phyloP scores from a whole-genome alignment of 2,329 filamentous ascomycete genomes.

The Neonectria neomacrospora region DNA sequence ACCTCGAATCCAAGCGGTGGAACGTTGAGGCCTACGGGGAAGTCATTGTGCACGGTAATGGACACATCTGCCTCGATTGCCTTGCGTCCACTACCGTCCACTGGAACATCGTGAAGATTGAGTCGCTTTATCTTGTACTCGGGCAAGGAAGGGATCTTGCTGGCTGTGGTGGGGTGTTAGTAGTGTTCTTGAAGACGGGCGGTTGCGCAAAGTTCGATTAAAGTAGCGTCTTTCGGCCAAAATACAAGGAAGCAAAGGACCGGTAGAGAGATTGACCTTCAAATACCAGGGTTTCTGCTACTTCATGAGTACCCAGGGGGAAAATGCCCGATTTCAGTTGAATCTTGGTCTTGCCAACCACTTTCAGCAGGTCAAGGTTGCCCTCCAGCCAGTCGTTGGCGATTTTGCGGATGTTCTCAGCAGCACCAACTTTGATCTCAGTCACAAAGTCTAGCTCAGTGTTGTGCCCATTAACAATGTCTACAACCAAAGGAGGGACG shows the following conservation, averaged over 20 bases:
- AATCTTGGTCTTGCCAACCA: slow-evolving; percentile 79
- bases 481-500: slow-evolving; percentile 79
- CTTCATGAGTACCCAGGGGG: slow-evolving; percentile 77
- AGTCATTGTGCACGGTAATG: slow-evolving; percentile 77
- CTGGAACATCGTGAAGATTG: slow-evolving; percentile 78
- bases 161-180: slow-evolving; percentile 60
- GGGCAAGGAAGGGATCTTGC: slow-evolving; percentile 80
- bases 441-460: slow-evolving; percentile 84
- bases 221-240: slow-evolving; percentile 66
- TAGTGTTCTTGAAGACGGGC: slow-evolving; percentile 37
- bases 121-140: slow-evolving; percentile 84
- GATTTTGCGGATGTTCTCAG: slow-evolving; percentile 80
- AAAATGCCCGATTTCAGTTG: slow-evolving; percentile 83
- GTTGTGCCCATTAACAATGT: slow-evolving; percentile 79
- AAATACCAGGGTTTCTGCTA: slow-evolving; percentile 81
- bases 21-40: slow-evolving; percentile 79
- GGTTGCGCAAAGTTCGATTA: slow-evolving; percentile 44
- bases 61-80: slow-evolving; percentile 86
- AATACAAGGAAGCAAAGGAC: slow-evolving; percentile 69
- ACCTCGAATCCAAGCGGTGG: slow-evolving; percentile 87
- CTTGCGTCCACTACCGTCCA: slow-evolving; percentile 59
- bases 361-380: slow-evolving; percentile 73
- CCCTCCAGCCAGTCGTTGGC: slow-evolving; percentile 92
- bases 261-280: slow-evolving; percentile 82
- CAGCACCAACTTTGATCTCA: slow-evolving; percentile 79